phyloP scores from a whole-genome alignment of 129 eudicot genomes.

The Artemisia argyi region DNA sequence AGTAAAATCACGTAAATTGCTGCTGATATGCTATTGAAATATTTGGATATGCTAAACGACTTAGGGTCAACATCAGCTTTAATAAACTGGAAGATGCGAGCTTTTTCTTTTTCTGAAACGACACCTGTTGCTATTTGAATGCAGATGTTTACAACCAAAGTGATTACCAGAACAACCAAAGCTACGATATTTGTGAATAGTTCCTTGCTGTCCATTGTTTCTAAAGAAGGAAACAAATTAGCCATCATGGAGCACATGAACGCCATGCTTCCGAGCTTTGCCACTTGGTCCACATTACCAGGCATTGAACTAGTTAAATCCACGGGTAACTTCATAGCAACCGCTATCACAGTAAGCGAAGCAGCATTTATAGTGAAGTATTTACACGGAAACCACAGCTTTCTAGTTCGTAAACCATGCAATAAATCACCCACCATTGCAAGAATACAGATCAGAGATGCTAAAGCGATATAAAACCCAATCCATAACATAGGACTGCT shows the following conservation, averaged over 20 bases:
- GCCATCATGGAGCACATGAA: neutral
- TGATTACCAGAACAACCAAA: neutral
- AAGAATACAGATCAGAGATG: neutral
- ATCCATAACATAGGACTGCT: neutral
- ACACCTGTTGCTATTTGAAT: neutral
- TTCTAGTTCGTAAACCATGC: neutral
- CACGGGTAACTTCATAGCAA: neutral
- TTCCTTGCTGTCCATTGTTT: neutral
- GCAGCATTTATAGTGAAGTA: neutral
- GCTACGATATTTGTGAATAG: neutral
- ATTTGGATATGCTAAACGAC: too few species aligned
- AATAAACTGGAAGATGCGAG: too few species aligned
- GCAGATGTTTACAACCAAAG: neutral
- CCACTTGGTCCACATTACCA: neutral
- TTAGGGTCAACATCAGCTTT: too few species aligned
- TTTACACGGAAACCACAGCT: neutral
- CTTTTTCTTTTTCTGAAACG: neutral
- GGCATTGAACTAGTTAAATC: neutral
- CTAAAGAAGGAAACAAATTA: neutral
- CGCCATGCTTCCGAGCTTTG: neutral
- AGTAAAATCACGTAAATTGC: neutral
- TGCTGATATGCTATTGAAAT: neutral
- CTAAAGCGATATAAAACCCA: neutral
- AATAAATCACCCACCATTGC: neutral
- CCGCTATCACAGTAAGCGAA: too few species aligned